phyloP scores from a whole-genome alignment of 768 basidiomycete species.

The Mycena chlorophos region DNA sequence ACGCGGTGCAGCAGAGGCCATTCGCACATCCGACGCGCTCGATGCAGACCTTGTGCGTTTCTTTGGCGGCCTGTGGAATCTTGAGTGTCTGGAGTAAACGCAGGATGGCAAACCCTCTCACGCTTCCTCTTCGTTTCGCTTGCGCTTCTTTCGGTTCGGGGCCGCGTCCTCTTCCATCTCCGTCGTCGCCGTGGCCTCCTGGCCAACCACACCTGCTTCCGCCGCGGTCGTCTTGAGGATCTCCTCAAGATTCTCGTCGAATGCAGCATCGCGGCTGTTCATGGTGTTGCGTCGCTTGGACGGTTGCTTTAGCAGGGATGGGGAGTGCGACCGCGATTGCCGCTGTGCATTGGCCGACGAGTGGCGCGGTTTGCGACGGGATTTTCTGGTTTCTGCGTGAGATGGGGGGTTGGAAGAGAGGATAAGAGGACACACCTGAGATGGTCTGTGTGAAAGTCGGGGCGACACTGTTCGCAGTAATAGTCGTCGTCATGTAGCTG shows the following conservation, averaged over 20 bases:
- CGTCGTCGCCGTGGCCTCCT: slow-evolving; percentile 34
- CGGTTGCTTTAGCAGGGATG: slow-evolving; percentile 57
- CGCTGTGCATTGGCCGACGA: slow-evolving; percentile 61
- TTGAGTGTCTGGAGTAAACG: slow-evolving; percentile 12
- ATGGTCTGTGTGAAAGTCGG: slow-evolving; percentile 80
- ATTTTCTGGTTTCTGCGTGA: slow-evolving; percentile 46
- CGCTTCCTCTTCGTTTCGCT: slow-evolving; percentile 73
- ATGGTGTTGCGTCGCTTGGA: slow-evolving; percentile 93
- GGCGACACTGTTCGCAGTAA: slow-evolving; percentile 91
- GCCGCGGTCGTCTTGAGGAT: slow-evolving; percentile 73
- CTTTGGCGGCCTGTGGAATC: slow-evolving; percentile 49
- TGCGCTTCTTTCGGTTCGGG: slow-evolving; percentile 65
- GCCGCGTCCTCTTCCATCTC: slow-evolving; percentile 49
- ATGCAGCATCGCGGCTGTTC: slow-evolving; percentile 94
- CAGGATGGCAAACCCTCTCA: slow-evolving; percentile 37
- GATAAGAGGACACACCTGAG: slow-evolving; percentile 59
- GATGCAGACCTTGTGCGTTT: slow-evolving; percentile 81
- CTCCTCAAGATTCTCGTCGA: slow-evolving; percentile 84
- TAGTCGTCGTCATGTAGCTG: slow-evolving; percentile 78
- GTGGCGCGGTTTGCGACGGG: slow-evolving; percentile 62
- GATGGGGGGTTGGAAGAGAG: slow-evolving; percentile 22
- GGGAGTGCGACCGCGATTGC: slow-evolving; percentile 76
- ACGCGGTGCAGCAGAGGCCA: slow-evolving; percentile 38
- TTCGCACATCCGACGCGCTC: slow-evolving; percentile 59
- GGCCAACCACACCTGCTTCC: slow-evolving; percentile 58